Conservation (phyloP, 805 yeast species). For the Zygoascus biomembranicola region DNA sequence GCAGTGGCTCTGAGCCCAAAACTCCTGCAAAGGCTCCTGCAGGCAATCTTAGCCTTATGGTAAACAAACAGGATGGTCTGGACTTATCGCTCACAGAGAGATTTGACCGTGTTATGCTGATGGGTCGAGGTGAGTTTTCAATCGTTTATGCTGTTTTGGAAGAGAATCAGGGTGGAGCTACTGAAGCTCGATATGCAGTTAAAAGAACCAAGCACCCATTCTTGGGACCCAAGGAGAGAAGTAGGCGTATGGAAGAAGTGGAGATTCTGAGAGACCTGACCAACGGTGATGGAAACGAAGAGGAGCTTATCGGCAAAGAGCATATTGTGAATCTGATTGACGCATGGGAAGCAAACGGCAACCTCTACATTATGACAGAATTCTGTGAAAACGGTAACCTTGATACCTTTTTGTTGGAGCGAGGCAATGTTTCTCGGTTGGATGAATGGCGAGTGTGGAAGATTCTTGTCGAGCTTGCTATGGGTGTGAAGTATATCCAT, state of each 20-base stretch:
- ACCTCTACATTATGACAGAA: slow-evolving; percentile 87
- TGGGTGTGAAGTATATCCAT: slow-evolving; percentile 78
- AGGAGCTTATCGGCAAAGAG: slow-evolving; percentile 48
- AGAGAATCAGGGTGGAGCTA: slow-evolving; percentile 1
- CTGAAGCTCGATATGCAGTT: slow-evolving; percentile 60
- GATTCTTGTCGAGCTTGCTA: slow-evolving; percentile 72
- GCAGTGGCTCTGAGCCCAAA: slow-evolving; percentile 8
- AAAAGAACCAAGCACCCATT: slow-evolving; percentile 71
- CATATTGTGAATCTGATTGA: slow-evolving; percentile 71
- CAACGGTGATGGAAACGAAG: slow-evolving; percentile 26
- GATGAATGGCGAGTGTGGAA: slow-evolving; percentile 99
- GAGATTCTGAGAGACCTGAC: slow-evolving; percentile 40
- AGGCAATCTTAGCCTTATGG: not conserved
- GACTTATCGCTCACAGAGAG: slow-evolving; percentile 33
- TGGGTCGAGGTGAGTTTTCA: slow-evolving; percentile 88
- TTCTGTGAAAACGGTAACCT: slow-evolving; percentile 91
- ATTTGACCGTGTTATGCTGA: slow-evolving; percentile 57
- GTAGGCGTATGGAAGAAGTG: slow-evolving; percentile 65
- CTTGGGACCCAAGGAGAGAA: slow-evolving; percentile 49
- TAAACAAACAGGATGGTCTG: slow-evolving; percentile 7
- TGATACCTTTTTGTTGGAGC: slow-evolving; percentile 69
- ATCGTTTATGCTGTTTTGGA: slow-evolving; percentile 66
- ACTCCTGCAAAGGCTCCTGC: slow-evolving; percentile 24
- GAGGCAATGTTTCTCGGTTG: slow-evolving; percentile 63
- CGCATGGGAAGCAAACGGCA: slow-evolving; percentile 70